Percentiles rank a stretch among this genome's conserved stretches.
Conservation (phyloP, 305 asterid genomes). For the Fraxinus latifolia region DNA sequence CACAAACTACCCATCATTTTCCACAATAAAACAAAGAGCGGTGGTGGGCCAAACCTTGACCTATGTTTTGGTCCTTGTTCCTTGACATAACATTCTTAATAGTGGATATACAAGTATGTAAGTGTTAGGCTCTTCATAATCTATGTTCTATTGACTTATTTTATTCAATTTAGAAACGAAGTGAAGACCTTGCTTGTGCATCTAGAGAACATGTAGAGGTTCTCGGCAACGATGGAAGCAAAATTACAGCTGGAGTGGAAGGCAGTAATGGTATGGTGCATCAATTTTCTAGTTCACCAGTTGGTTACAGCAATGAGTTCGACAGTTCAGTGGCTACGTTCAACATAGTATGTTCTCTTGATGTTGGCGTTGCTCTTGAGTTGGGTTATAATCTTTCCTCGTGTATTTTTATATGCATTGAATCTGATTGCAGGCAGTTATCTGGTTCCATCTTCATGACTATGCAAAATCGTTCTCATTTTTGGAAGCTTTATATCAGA, state of each 20-base stretch:
- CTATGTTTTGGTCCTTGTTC: not conserved
- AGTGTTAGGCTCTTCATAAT: not conserved
- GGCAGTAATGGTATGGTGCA: constrained; percentile 34
- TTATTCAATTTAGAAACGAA: constrained; percentile 52
- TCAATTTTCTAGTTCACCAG: constrained; percentile 41
- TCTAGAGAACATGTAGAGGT: constrained; percentile 59
- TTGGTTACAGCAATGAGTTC: constrained; percentile 39
- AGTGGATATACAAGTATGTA: not conserved
- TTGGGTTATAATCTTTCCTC: constrained; percentile 19
- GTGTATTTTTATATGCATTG: constrained; percentile 18
- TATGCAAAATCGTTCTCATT: constrained; percentile 66
- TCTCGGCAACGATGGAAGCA: constrained; percentile 40
- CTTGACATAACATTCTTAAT: not conserved
- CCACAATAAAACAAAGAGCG: not conserved
- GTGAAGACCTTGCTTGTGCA: constrained; percentile 58
- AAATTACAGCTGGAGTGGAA: constrained; percentile 31
- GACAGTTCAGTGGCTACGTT: constrained; percentile 54
- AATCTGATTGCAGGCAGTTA: constrained; percentile 70
- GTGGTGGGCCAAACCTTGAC: not conserved
- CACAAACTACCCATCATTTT: not conserved
- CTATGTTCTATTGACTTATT: not conserved
- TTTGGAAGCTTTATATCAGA: constrained; percentile 79
- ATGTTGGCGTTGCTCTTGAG: constrained; percentile 11
- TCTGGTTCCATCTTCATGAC: constrained; percentile 92
- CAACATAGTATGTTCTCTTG: constrained; percentile 57